Evolutionary conservation across 2,329 filamentous ascomycete species (phyloP).

Genomic region (Penicillium frequentans): DNA sequence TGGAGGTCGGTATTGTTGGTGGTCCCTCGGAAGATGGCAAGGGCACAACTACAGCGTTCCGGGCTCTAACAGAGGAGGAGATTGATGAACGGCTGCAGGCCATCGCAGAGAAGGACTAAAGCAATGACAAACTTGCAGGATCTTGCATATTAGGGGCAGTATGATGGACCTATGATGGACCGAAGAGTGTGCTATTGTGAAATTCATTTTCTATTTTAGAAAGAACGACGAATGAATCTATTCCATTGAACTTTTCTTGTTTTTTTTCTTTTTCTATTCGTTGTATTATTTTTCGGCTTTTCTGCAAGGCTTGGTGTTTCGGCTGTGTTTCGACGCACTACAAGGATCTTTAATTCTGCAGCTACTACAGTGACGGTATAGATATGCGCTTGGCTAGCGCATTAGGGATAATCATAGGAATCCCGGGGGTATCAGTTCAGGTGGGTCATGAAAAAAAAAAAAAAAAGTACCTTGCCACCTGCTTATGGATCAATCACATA

Average conservation of each 20-base stretch:
- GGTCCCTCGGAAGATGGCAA: slow-evolving; percentile 81
- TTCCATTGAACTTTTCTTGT: slow-evolving; percentile 4
- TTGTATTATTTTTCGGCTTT: neutral
- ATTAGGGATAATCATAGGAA: neutral
- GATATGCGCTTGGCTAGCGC: neutral
- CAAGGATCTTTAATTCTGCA: neutral
- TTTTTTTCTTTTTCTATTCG: neutral
- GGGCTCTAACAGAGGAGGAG: slow-evolving; percentile 91
- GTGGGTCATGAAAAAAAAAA: neutral
- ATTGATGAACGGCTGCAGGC: slow-evolving; percentile 97
- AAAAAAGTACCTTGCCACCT: neutral
- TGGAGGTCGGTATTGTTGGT: slow-evolving; percentile 96
- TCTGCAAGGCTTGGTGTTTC: slow-evolving; percentile 16
- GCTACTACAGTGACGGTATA: neutral
- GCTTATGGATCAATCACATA: neutral
- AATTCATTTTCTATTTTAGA: slow-evolving; percentile 7
- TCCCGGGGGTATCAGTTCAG: neutral
- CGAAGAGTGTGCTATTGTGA: neutral
- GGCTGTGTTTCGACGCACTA: slow-evolving; percentile 9
- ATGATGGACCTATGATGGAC: neutral
- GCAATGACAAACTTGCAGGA: slow-evolving; percentile 17
- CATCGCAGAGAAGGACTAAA: slow-evolving; percentile 97
- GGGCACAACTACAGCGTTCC: slow-evolving; percentile 76
- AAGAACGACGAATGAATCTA: slow-evolving; percentile 21
- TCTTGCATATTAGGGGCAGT: neutral